A percentile compares a stretch with the other conserved stretches of the same genome.
Conservation (phyloP, 78 protist species). For the Isochrysis galbana region DNA sequence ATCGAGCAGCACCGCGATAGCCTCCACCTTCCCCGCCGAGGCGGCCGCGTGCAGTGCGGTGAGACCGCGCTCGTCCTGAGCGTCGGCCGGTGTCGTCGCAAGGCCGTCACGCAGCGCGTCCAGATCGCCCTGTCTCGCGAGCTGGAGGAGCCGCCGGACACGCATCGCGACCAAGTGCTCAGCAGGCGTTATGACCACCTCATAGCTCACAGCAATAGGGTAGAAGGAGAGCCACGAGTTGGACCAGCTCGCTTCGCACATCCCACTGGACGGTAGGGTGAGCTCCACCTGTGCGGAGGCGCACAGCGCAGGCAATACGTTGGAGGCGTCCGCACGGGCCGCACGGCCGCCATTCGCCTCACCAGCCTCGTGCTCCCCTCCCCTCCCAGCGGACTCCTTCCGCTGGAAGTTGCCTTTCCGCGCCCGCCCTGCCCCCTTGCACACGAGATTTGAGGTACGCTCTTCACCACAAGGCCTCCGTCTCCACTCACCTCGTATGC, state of each 20-base stretch:
- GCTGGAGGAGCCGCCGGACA: background rate
- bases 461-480: too few relatives aligned
- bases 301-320: too few relatives aligned
- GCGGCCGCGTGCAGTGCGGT: constrained; percentile 1
- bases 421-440: too few relatives aligned
- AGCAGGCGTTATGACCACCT: background rate
- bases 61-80: background rate
- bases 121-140: background rate
- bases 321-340: too few relatives aligned
- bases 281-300: too few relatives aligned
- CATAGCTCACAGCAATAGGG: background rate
- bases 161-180: background rate
- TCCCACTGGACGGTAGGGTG: background rate
- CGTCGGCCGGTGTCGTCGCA: background rate
- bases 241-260: background rate
- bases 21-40: background rate
- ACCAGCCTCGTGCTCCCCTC: too few relatives aligned
- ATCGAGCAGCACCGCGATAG: background rate
- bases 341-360: too few relatives aligned
- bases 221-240: background rate
- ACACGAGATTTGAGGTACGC: too few relatives aligned
- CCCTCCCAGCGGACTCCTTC: too few relatives aligned
- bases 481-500: background rate
- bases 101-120: background rate
- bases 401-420: too few relatives aligned